Conservation (phyloP, 352 stramenopile genomes). For the Globisporangium yorkense region DNA sequence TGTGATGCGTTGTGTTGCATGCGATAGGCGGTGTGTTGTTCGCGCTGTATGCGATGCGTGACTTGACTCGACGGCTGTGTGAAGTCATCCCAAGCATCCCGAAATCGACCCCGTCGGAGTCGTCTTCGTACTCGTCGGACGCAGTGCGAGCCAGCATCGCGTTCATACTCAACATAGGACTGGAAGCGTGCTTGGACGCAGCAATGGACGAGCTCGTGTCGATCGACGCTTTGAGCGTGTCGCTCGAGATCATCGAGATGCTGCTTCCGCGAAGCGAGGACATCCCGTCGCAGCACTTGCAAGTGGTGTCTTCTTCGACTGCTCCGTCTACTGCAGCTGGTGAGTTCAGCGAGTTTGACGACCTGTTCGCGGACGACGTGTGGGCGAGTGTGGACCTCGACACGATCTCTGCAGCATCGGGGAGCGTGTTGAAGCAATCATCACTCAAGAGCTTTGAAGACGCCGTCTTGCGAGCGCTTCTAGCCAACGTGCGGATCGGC, state of each 20-base stretch:
- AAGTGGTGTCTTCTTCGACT: constrained; percentile 3
- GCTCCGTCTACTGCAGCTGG: not conserved
- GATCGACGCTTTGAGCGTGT: constrained; percentile 30
- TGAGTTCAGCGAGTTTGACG: constrained; percentile 47
- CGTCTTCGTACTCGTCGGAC: constrained; percentile 15
- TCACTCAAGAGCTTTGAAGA: constrained; percentile 22
- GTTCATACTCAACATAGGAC: constrained; percentile 31
- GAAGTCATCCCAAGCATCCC: constrained; percentile 12
- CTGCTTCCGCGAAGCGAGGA: constrained; percentile 29
- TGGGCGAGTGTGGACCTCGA: constrained; percentile 44
- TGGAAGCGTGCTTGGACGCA: constrained; percentile 40
- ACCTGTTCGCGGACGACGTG: constrained; percentile 33
- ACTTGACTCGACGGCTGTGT: constrained; percentile 31
- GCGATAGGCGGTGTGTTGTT: constrained; percentile 27
- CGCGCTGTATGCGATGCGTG: constrained; percentile 34
- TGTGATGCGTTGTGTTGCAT: not conserved
- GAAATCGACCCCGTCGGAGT: constrained; percentile 1
- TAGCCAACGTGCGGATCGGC: constrained; percentile 26
- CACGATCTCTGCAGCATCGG: constrained; percentile 4
- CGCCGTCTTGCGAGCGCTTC: constrained; percentile 22
- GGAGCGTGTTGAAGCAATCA: not conserved
- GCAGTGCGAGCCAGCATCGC: constrained; percentile 34
- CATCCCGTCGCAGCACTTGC: constrained; percentile 18
- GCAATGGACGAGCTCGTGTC: constrained; percentile 25
- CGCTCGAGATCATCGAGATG: constrained; percentile 51